phyloP scores from a whole-genome alignment of 2,329 filamentous ascomycete species.

The Pyricularia sp. region DNA sequence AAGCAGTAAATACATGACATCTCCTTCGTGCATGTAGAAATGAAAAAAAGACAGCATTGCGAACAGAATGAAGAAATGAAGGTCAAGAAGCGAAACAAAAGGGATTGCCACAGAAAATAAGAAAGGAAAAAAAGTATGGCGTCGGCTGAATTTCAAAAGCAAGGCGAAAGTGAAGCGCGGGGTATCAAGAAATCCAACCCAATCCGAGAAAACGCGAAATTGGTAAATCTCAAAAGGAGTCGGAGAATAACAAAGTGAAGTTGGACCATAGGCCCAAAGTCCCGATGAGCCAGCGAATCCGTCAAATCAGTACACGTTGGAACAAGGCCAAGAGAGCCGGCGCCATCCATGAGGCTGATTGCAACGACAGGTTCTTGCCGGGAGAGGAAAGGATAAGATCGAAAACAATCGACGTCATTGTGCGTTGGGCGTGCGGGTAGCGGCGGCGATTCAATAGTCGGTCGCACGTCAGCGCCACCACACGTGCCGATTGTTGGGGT shows the following conservation, averaged over 20 bases:
- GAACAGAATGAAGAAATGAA: not conserved
- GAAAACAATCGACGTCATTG: not conserved
- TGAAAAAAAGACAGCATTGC: not conserved
- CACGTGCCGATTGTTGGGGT: not conserved
- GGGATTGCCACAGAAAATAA: conserved; percentile 2
- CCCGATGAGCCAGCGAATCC: not conserved
- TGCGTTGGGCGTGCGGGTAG: not conserved
- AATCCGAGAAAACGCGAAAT: not conserved
- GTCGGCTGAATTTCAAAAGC: not conserved
- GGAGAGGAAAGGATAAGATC: not conserved
- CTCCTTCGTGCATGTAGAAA: not conserved
- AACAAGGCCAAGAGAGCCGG: not conserved
- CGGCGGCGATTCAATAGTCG: not conserved
- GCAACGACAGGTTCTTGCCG: not conserved
- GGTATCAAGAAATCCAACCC: not conserved
- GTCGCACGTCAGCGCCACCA: not conserved
- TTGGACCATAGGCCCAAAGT: not conserved
- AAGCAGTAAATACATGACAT: not conserved
- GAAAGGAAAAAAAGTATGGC: conserved; percentile 1
- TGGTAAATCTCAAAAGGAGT: not conserved
- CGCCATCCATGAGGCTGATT: not conserved
- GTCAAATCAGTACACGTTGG: not conserved
- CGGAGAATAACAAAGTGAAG: not conserved
- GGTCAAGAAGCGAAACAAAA: not conserved
- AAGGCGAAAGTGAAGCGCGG: not conserved